Evolutionary conservation across 768 basidiomycete species (phyloP).

Genomic region (Boletus tomentosulus): DNA sequence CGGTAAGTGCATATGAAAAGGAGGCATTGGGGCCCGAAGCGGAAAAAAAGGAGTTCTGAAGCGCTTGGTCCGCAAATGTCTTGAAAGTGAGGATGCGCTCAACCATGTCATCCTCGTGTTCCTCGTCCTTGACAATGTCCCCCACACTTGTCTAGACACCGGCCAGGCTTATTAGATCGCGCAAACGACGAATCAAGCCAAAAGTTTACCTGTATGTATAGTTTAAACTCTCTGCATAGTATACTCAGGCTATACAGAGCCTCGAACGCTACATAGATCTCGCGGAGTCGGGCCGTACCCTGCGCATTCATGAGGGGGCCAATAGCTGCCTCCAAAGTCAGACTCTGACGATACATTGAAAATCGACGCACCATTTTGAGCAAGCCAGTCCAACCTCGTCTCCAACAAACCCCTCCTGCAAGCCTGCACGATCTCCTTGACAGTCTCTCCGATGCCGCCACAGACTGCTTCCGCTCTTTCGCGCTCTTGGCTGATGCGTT

Average conservation of each 20-base stretch:
- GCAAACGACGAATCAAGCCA: not conserved
- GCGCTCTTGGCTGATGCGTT: conserved; percentile 53
- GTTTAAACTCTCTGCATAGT: conserved; percentile 59
- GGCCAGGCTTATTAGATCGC: not conserved
- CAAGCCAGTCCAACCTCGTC: conserved; percentile 41
- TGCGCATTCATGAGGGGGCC: conserved; percentile 46
- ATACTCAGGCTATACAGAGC: conserved; percentile 51
- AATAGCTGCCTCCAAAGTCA: conserved; percentile 40
- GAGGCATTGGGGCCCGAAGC: conserved; percentile 43
- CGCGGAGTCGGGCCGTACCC: conserved; percentile 40
- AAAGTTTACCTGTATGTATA: conserved; percentile 49
- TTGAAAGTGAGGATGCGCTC: conserved; percentile 67
- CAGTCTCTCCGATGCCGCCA: conserved; percentile 41
- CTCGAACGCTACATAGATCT: conserved; percentile 59
- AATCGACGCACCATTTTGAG: conserved; percentile 35
- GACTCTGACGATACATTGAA: conserved; percentile 28
- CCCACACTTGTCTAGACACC: conserved; percentile 48
- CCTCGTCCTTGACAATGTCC: conserved; percentile 59
- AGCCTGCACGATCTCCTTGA: conserved; percentile 45
- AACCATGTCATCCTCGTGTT: conserved; percentile 75
- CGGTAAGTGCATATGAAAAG: conserved; percentile 63
- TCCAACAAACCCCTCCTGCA: conserved; percentile 52
- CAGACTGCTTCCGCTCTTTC: conserved; percentile 50
- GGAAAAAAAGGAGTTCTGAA: conserved; percentile 49
- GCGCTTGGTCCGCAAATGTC: conserved; percentile 47